These are phyloP conservation scores for Alternaria conjuncta DNA, from an alignment of 2,329 filamentous ascomycete species.

Conservation along the genomic window DNA sequence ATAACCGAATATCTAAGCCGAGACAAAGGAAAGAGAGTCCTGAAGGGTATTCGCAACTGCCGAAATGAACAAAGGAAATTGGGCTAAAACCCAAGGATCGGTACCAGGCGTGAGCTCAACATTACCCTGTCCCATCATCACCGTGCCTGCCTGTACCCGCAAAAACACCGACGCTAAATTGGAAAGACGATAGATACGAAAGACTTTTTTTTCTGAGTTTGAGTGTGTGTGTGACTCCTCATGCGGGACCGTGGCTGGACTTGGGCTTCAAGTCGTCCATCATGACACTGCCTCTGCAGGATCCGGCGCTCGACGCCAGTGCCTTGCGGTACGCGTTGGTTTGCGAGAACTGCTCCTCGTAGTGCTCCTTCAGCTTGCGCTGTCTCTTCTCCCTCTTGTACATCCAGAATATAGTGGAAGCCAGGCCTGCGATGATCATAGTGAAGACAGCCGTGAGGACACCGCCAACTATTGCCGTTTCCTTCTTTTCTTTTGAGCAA, in stretches of 20 bases:
- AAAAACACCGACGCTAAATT: slow-evolving; percentile 11
- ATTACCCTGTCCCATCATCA: background rate
- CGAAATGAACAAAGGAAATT: background rate
- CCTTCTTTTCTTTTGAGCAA: slow-evolving; percentile 26
- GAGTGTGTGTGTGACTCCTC: background rate
- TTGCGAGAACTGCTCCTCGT: slow-evolving; percentile 40
- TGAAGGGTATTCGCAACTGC: background rate
- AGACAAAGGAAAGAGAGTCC: background rate
- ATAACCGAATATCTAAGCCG: background rate
- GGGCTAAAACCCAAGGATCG: background rate
- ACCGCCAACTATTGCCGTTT: slow-evolving; percentile 33
- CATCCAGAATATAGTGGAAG: slow-evolving; percentile 30
- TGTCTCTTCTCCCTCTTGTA: slow-evolving; percentile 39
- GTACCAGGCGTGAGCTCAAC: background rate
- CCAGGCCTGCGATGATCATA: slow-evolving; percentile 23
- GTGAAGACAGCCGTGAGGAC: slow-evolving; percentile 34
- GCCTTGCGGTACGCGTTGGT: slow-evolving; percentile 35
- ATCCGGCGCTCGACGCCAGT: slow-evolving; percentile 18
- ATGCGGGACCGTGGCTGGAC: background rate
- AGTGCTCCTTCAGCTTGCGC: slow-evolving; percentile 43
- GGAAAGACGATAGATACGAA: background rate
- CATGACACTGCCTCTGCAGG: slow-evolving; percentile 9
- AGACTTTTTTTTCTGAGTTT: background rate
- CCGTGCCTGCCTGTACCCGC: background rate
- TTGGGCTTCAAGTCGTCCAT: slow-evolving; percentile 9